These are phyloP conservation scores for Termitomyces sp. DNA, from an alignment of 768 basidiomycete genomes.

Conservation along the genomic window DNA sequence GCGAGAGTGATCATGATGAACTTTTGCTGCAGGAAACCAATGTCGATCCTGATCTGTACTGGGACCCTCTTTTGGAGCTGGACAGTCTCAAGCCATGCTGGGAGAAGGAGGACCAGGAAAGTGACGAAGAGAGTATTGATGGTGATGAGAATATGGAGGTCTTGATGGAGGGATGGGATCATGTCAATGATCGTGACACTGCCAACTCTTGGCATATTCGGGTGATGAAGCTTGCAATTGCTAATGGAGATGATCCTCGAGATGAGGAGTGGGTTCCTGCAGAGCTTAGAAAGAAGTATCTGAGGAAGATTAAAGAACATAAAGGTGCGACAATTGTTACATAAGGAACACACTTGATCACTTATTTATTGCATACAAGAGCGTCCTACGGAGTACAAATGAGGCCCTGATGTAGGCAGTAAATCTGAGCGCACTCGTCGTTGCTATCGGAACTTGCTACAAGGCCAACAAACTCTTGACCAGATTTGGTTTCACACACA, in stretches of 20 bases:
- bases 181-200: not conserved
- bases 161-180: not conserved
- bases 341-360: not conserved
- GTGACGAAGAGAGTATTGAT: not conserved
- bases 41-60: not conserved
- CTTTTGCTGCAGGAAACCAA: not conserved
- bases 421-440: not conserved
- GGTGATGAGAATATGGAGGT: not conserved
- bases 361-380: not conserved
- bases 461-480: not conserved
- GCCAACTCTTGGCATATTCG: not conserved
- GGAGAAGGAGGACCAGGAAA: slow-evolving; percentile 2
- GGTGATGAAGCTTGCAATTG: not conserved
- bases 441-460: not conserved
- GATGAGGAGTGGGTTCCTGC: slow-evolving; percentile 8
- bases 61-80: not conserved
- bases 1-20: not conserved
- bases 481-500: not conserved
- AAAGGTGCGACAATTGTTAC: not conserved
- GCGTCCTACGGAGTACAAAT: not conserved
- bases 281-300: slow-evolving; percentile 1
- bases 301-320: slow-evolving; percentile 1
- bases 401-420: not conserved
- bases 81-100: not conserved
- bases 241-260: slow-evolving; percentile 4